Base-by-base conservation (phyloP, 768 basidiomycete species). In the Leccinum sublutescens region DNA sequence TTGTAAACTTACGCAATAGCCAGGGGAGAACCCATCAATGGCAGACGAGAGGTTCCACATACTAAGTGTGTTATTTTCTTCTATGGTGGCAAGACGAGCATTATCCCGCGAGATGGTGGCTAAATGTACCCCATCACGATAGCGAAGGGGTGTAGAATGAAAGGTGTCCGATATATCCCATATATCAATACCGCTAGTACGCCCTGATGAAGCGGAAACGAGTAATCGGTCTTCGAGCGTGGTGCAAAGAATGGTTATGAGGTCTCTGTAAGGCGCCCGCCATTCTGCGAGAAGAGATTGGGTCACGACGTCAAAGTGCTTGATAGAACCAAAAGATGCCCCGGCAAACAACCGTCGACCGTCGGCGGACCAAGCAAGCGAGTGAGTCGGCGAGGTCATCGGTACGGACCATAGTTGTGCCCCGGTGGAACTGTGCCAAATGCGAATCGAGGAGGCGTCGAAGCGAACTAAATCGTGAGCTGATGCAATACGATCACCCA, bases 291-390 rank as follows among this genome's bases (percentile, higher is more conserved):
- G 27, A 21, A 21, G 23, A 4, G n/a, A 49, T 21, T 49, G 49
- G 55, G 51, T 56, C 3, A 29, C 11, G 29, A 59, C 21, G 19
- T 66, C 36, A 19, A 61, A 63, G 36, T 50, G 61, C 17, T 48
- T 52, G 50, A 66, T 38, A 4, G 38, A 61, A 29, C 65, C 64
- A 17, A 12, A 10, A 1, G 23, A 17, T 17, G 61, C 38, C 3
- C 64, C 65, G 19, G 58, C 40, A 7, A 66, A 66, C 12, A 66
- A 25, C 23, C 58, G 54, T 2, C 45, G 64, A 31, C 62, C 52
- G 12, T 67, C 64, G 17, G 1, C 9, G 31, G 66, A 61, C 66
- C 66, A 67, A 31, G 59, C 58, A 5, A 67, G 58, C 4, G 66
- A 66, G 40, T 43, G 31, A 4, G 62, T 55, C 3, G 33, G 3